Evolutionary conservation across 148 eudicot genomes (phyloP), one percentile per base, ranked within the genome.

Genomic region (Nyssa sinensis): DNA sequence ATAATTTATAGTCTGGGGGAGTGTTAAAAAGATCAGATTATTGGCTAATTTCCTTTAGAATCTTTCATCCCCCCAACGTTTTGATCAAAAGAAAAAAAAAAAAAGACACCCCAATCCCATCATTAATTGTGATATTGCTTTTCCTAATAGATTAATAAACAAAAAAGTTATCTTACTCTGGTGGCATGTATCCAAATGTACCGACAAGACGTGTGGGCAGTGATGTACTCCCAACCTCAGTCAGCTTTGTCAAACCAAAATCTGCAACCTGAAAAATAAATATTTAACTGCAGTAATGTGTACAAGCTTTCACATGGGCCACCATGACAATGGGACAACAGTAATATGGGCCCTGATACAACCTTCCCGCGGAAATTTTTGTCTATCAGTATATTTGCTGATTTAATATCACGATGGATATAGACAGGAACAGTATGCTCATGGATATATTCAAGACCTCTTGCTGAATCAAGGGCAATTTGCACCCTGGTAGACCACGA

Each of bases 101-200:
- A 37, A 37, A 37, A 37, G 44, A 37, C 4, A 37, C 4, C 44
- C 44, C n/a, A n/a, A n/a, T n/a, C n/a, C n/a, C n/a, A n/a, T n/a
- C n/a, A n/a, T n/a, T n/a, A n/a, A n/a, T n/a, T n/a, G n/a, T n/a
- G n/a, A n/a, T n/a, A n/a, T n/a, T n/a, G n/a, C n/a, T n/a, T n/a
- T n/a, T n/a, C n/a, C n/a, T 31, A 11, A 19, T 7, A 16, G 30
- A 25, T 12, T 19, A 9, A 4, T 19, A 39, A 69, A 33, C 9
- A 33, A 53, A 55, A 66, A 70, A 62, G 21, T 16, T 33, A 62
- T 74, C 95, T 88, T 92, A 95, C 98, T 95, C 98, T 62, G 98
- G 98, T 62, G 96, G 91, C 96, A 95, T 92, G 81, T 92, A 95
- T 80, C 98, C 98, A 84, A 95, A 95, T 74, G 98, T 95, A 75